Conservation (phyloP, 2,329 filamentous ascomycete genomes). For the Coniochaeta sp. region DNA sequence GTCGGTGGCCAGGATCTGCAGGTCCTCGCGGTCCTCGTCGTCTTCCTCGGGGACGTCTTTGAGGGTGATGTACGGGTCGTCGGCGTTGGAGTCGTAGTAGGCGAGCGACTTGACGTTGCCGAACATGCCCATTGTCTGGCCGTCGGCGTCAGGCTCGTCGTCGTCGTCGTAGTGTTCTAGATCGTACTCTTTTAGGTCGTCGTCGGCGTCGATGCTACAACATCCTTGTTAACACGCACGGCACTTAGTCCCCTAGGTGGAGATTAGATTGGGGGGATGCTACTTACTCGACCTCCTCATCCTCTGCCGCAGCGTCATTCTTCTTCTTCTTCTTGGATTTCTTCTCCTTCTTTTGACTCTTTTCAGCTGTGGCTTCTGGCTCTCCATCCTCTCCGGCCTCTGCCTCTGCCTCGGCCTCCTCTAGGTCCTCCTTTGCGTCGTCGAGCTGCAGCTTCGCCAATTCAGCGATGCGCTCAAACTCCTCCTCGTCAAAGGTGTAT, state of each 20-base stretch:
- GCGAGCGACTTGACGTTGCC: conserved; percentile 89
- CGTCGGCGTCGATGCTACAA: conserved; percentile 54
- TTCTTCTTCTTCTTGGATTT: conserved; percentile 19
- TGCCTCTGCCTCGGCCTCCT: conserved; percentile 49
- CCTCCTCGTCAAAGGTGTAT: conserved; percentile 67
- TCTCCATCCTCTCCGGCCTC: conserved; percentile 13
- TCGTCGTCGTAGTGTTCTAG: conserved; percentile 94
- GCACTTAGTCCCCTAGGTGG: neutral
- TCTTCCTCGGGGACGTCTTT: conserved; percentile 58
- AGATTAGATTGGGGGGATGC: neutral
- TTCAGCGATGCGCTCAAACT: conserved; percentile 67
- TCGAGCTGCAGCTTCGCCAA: conserved; percentile 76
- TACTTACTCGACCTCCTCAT: conserved; percentile 31
- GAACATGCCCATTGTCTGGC: conserved; percentile 81
- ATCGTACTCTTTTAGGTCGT: conserved; percentile 93
- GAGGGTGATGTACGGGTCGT: conserved; percentile 94
- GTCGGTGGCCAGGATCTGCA: conserved; percentile 87
- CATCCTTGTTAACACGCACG: neutral
- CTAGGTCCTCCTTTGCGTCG: conserved; percentile 81
- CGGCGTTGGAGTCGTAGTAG: conserved; percentile 89
- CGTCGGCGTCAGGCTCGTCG: conserved; percentile 51
- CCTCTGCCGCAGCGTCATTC: conserved; percentile 27
- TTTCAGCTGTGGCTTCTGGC: conserved; percentile 16
- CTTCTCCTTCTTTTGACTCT: conserved; percentile 18
- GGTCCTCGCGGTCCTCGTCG: conserved; percentile 84